Evolutionary conservation across 129 eudicot genomes (phyloP).

Genomic region (Centaurea solstitialis): DNA sequence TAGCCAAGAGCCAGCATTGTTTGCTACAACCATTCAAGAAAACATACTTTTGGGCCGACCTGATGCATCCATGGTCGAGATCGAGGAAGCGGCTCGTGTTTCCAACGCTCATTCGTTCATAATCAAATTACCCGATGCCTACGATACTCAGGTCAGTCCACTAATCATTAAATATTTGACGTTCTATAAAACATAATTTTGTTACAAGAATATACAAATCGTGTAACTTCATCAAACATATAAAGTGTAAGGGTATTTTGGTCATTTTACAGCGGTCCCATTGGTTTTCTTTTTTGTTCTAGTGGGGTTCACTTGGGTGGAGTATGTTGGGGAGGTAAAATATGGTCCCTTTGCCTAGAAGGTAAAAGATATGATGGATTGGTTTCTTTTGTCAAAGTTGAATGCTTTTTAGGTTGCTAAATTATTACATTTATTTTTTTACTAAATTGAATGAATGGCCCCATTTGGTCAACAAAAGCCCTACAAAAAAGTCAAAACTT

Average conservation of each 20-base stretch:
- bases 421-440: constrained; percentile 33
- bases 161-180: not conserved
- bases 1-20: constrained; percentile 92
- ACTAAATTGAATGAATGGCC: constrained; percentile 28
- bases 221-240: not conserved
- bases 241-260: not conserved
- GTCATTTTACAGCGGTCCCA: constrained; percentile 13
- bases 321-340: constrained; percentile 38
- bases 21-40: constrained; percentile 93
- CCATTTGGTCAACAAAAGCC: constrained; percentile 64
- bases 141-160: constrained; percentile 79
- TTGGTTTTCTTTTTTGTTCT: constrained; percentile 13
- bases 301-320: constrained; percentile 25
- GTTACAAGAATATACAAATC: not conserved
- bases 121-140: constrained; percentile 81
- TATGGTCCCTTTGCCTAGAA: constrained; percentile 22
- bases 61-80: constrained; percentile 67
- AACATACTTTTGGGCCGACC: constrained; percentile 95
- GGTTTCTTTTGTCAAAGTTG: constrained; percentile 25
- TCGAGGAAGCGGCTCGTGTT: constrained; percentile 92
- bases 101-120: constrained; percentile 95
- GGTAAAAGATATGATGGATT: constrained; percentile 45
- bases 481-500: constrained; percentile 58
- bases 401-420: constrained; percentile 33
- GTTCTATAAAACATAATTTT: not conserved